A percentile compares a stretch with the other conserved stretches of the same genome.
phyloP scores from a whole-genome alignment of 129 eudicot genomes.

The Gnaphalium uliginosum region DNA sequence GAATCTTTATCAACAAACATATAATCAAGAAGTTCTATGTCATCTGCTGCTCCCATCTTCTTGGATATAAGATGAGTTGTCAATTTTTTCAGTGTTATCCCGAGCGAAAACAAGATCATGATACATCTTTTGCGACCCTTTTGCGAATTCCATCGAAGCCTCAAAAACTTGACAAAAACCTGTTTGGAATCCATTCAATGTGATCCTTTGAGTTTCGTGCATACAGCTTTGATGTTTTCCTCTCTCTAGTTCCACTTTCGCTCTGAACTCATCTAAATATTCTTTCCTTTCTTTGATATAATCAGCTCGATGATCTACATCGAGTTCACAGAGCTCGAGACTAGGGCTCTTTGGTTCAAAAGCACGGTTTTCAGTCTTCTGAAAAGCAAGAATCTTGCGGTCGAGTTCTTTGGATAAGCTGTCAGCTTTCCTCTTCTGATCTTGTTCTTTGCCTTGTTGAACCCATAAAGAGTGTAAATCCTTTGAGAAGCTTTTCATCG shows the following conservation, averaged over 20 bases:
- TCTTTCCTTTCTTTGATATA: slow-evolving; percentile 64
- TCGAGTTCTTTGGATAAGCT: slow-evolving; percentile 77
- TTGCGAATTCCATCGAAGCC: slow-evolving; percentile 67
- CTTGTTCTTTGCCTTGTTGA: slow-evolving; percentile 91
- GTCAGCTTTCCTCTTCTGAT: slow-evolving; percentile 82
- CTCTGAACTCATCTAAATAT: slow-evolving; percentile 55
- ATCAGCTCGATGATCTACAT: slow-evolving; percentile 45
- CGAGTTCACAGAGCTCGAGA: slow-evolving; percentile 43
- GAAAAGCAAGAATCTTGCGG: slow-evolving; percentile 64
- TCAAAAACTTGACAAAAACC: slow-evolving; percentile 81
- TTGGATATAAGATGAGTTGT: slow-evolving; percentile 42
- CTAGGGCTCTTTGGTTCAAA: slow-evolving; percentile 54
- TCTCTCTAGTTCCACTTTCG: slow-evolving; percentile 73
- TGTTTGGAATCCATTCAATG: slow-evolving; percentile 79
- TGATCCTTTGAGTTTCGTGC: slow-evolving; percentile 88
- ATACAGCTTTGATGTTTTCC: slow-evolving; percentile 72
- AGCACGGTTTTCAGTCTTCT: slow-evolving; percentile 60
- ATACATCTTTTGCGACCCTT: slow-evolving; percentile 68
- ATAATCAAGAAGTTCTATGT: slow-evolving; percentile 21
- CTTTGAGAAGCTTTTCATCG: slow-evolving; percentile 71
- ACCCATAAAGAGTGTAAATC: slow-evolving; percentile 74
- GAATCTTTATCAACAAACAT: slow-evolving; percentile 19
- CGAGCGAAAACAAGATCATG: slow-evolving; percentile 44
- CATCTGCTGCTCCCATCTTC: slow-evolving; percentile 49
- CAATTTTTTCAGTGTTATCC: slow-evolving; percentile 42